Percentiles rank a stretch among this genome's conserved stretches.
phyloP scores from a whole-genome alignment of 2,329 filamentous ascomycete species.

The Colletotrichum brevisporum region DNA sequence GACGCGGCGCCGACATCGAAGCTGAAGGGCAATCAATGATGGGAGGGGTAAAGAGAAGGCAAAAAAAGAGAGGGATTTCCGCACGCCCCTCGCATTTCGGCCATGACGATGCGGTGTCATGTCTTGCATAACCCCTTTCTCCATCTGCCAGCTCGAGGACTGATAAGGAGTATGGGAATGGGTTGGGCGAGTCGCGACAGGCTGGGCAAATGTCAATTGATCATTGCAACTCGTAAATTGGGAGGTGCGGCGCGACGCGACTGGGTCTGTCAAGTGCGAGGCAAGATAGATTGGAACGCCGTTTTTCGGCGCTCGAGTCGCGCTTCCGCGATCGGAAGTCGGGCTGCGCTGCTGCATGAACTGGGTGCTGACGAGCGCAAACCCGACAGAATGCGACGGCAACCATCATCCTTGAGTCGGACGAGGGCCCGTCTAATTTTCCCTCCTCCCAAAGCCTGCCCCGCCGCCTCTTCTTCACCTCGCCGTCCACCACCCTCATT shows the following conservation, averaged over 20 bases:
- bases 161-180: conserved; percentile 27
- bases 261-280: conserved; percentile 7
- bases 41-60: neutral
- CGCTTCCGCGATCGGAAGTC: conserved; percentile 36
- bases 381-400: conserved; percentile 34
- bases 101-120: conserved; percentile 25
- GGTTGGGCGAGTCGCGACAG: conserved; percentile 17
- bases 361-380: conserved; percentile 13
- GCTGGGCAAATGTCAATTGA: conserved; percentile 37
- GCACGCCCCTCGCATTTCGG: neutral
- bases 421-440: too few relatives aligned
- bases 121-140: conserved; percentile 27
- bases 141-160: conserved; percentile 19
- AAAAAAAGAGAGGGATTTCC: neutral
- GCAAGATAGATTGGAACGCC: conserved; percentile 31
- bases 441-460: neutral
- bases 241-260: conserved; percentile 4
- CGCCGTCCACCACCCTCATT: conserved; percentile 4
- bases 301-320: conserved; percentile 28
- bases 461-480: conserved; percentile 6
- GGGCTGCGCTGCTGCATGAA: conserved; percentile 1
- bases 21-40: neutral
- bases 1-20: conserved; percentile 21
- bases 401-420: conserved; percentile 1
- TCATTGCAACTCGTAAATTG: conserved; percentile 36